Evolutionary conservation across 805 yeast genomes (phyloP).

Genomic region (Candida morakotiae): DNA sequence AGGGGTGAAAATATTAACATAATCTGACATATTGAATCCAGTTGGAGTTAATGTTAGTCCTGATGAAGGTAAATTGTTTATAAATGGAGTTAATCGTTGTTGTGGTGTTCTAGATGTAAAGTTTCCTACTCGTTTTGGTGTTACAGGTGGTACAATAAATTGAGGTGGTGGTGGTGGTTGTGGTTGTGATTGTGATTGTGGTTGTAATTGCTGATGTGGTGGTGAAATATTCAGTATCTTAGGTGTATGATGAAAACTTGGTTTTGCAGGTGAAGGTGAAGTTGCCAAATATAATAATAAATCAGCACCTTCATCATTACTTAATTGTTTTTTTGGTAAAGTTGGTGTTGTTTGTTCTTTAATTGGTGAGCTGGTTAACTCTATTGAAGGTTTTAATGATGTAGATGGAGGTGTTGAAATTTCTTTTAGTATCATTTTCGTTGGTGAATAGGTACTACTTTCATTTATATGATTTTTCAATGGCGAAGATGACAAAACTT

Average conservation of each 20-base stretch:
- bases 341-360: slow-evolving; percentile 25
- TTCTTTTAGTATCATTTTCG: slow-evolving; percentile 32
- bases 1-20: slow-evolving; percentile 75
- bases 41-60: slow-evolving; percentile 51
- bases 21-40: slow-evolving; percentile 79
- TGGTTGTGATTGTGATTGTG: background rate
- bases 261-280: slow-evolving; percentile 67
- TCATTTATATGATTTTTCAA: slow-evolving; percentile 16
- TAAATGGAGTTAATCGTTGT: slow-evolving; percentile 37
- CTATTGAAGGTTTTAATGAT: slow-evolving; percentile 27
- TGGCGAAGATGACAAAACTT: slow-evolving; percentile 33
- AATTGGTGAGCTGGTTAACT: slow-evolving; percentile 12
- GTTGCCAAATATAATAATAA: slow-evolving; percentile 77
- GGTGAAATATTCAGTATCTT: slow-evolving; percentile 11
- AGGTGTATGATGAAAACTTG: slow-evolving; percentile 30
- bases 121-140: slow-evolving; percentile 30
- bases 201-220: slow-evolving; percentile 4
- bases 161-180: background rate
- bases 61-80: slow-evolving; percentile 34
- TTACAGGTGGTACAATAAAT: slow-evolving; percentile 37
- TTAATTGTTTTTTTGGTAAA: slow-evolving; percentile 20
- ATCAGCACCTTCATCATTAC: slow-evolving; percentile 68
- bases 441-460: slow-evolving; percentile 22
- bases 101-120: slow-evolving; percentile 33
- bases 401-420: slow-evolving; percentile 9